Conservation (phyloP, 495 filamentous ascomycete genomes). For the Podospora pseudopauciseta region DNA sequence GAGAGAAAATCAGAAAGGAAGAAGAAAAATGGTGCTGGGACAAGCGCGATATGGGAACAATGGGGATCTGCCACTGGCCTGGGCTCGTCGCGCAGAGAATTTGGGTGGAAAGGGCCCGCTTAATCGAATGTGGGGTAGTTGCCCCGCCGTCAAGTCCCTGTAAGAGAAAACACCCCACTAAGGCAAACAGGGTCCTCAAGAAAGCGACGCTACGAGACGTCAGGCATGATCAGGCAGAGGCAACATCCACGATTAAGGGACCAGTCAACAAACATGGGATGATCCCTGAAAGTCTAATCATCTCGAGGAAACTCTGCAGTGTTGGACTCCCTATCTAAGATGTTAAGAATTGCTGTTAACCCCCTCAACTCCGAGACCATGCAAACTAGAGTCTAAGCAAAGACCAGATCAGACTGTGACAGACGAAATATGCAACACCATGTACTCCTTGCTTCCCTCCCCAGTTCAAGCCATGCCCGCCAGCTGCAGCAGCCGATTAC, state of each 20-base stretch:
- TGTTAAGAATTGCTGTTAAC: neutral
- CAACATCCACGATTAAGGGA: neutral
- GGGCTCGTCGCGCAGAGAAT: conserved; percentile 22
- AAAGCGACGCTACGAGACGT: conserved; percentile 1
- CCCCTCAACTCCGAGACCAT: conserved; percentile 16
- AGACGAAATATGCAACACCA: neutral
- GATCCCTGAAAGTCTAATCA: neutral
- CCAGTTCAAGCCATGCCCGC: conserved; percentile 26
- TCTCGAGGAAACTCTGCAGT: neutral
- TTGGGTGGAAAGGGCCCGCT: conserved; percentile 26
- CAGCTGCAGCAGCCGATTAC: conserved; percentile 42
- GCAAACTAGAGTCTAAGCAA: conserved; percentile 7
- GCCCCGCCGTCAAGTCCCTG: conserved; percentile 14
- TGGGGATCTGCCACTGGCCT: conserved; percentile 1
- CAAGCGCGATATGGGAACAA: conserved; percentile 3
- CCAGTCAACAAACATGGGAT: neutral
- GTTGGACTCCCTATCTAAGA: neutral
- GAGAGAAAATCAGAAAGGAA: neutral
- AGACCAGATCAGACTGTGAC: neutral
- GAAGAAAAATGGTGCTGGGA: conserved; percentile 5
- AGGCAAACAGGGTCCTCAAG: conserved; percentile 8
- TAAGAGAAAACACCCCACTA: conserved; percentile 4
- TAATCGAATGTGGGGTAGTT: conserved; percentile 18
- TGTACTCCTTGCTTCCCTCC: neutral
- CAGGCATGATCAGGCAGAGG: conserved; percentile 1